Percentiles rank a stretch among this genome's conserved stretches.
Evolutionary conservation across 805 yeast species (phyloP).

Genomic region (Yarrowia sp.): DNA sequence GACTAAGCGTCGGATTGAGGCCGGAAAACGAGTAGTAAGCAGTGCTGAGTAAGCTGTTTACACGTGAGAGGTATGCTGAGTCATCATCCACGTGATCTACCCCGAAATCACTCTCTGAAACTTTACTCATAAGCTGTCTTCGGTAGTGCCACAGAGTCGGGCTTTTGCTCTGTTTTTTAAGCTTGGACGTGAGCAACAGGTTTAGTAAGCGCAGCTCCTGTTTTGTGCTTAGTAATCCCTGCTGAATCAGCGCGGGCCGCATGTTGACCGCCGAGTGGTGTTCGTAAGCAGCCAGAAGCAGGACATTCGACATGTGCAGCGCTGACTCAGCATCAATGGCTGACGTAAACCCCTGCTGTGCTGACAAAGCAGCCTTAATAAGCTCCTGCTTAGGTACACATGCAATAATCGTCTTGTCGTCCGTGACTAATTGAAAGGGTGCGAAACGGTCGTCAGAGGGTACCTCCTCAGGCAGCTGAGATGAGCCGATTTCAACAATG

Average conservation of each 20-base stretch:
- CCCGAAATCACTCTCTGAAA: not conserved
- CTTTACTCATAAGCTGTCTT: constrained; percentile 32
- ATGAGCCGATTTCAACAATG: not conserved
- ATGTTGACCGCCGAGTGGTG: constrained; percentile 36
- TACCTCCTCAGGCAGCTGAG: not conserved
- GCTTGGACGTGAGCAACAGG: constrained; percentile 38
- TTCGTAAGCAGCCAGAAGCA: constrained; percentile 38
- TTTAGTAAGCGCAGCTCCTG: constrained; percentile 35
- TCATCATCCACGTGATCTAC: not conserved
- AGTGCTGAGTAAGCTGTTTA: too few species aligned
- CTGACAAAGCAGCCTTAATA: not conserved
- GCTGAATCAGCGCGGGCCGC: constrained; percentile 34
- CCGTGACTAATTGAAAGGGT: not conserved
- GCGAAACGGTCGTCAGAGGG: not conserved
- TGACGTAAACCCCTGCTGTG: not conserved
- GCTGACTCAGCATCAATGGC: not conserved
- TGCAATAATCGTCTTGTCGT: not conserved
- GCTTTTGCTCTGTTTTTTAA: constrained; percentile 42
- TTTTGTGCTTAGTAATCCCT: not conserved
- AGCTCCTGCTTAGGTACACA: constrained; percentile 15
- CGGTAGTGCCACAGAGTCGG: constrained; percentile 45
- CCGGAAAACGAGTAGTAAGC: not conserved
- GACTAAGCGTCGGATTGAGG: not conserved
- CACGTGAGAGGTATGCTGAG: too few species aligned
- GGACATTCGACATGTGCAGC: constrained; percentile 26